phyloP scores from a whole-genome alignment of 768 basidiomycete species.

The Phlebiopsis flavidoalba region DNA sequence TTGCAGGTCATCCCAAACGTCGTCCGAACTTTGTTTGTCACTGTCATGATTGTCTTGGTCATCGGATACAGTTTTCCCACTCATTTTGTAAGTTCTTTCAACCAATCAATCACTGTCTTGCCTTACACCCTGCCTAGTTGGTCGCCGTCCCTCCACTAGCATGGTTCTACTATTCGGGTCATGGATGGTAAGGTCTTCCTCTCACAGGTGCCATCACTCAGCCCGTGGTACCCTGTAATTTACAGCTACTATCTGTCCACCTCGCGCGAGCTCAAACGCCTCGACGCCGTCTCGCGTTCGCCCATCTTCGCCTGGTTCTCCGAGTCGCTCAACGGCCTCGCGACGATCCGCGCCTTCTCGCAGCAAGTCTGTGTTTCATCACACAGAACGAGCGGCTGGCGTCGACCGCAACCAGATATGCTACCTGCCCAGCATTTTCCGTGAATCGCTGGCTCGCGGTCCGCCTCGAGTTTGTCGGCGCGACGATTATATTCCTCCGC shows the following conservation, averaged over 20 bases:
- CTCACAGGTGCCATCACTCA: background rate
- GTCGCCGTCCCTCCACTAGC: slow-evolving; percentile 69
- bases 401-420: slow-evolving; percentile 86
- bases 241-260: slow-evolving; percentile 87
- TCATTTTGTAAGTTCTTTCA: slow-evolving; percentile 37
- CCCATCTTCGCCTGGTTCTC: slow-evolving; percentile 92
- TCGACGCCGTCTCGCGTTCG: slow-evolving; percentile 84
- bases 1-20: slow-evolving; percentile 58
- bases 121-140: slow-evolving; percentile 26
- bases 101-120: background rate
- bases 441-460: slow-evolving; percentile 84
- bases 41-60: slow-evolving; percentile 60
- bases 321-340: slow-evolving; percentile 68
- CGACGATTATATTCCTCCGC: slow-evolving; percentile 73
- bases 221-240: no score
- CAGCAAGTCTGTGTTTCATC: slow-evolving; percentile 66
- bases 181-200: slow-evolving; percentile 57
- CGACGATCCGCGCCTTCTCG: slow-evolving; percentile 78
- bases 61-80: slow-evolving; percentile 80
- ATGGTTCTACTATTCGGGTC: slow-evolving; percentile 74
- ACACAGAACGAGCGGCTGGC: slow-evolving; percentile 63
- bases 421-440: slow-evolving; percentile 50
- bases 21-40: slow-evolving; percentile 57
- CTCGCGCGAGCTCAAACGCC: slow-evolving; percentile 81
- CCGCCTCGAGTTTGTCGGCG: slow-evolving; percentile 80